A percentile compares a stretch with the other conserved stretches of the same genome.
Conservation (phyloP, 139 green algal genomes). For the Asterochloris erici region DNA sequence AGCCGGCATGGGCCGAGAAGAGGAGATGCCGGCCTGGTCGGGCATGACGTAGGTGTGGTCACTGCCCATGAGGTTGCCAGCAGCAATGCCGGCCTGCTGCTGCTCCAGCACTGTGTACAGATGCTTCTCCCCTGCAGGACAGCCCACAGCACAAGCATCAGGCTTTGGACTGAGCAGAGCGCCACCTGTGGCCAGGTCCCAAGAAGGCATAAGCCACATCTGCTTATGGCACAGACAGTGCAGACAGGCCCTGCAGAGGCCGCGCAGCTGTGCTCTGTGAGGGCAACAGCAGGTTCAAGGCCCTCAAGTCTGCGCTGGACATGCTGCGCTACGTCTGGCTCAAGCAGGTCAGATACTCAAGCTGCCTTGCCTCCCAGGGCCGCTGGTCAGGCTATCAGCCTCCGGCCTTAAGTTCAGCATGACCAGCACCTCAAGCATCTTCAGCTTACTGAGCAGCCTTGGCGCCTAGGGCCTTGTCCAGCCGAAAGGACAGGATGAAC, state of each 20-base stretch:
- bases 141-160: neutral
- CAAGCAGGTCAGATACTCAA: too few relatives aligned
- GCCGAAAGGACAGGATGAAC: too few relatives aligned
- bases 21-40: neutral
- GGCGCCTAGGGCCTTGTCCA: too few relatives aligned
- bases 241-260: neutral
- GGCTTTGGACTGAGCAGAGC: neutral
- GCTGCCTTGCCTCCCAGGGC: too few relatives aligned
- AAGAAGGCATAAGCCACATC: neutral
- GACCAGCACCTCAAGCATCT: too few relatives aligned
- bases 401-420: too few relatives aligned
- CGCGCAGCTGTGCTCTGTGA: neutral
- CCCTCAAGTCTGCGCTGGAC: neutral
- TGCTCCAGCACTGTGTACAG: constrained; percentile 81
- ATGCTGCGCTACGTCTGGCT: neutral
- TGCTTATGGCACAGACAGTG: neutral
- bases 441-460: too few relatives aligned
- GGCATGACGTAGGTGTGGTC: constrained; percentile 93
- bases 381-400: too few relatives aligned
- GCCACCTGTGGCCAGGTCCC: neutral
- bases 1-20: too few relatives aligned
- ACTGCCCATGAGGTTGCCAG: constrained; percentile 66
- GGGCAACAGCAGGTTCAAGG: neutral
- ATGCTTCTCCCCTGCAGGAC: constrained; percentile 27
- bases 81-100: constrained; percentile 44